Evolutionary conservation across 176 grass and related monocot species (phyloP).

Genomic region (Neostapfia colusana): DNA sequence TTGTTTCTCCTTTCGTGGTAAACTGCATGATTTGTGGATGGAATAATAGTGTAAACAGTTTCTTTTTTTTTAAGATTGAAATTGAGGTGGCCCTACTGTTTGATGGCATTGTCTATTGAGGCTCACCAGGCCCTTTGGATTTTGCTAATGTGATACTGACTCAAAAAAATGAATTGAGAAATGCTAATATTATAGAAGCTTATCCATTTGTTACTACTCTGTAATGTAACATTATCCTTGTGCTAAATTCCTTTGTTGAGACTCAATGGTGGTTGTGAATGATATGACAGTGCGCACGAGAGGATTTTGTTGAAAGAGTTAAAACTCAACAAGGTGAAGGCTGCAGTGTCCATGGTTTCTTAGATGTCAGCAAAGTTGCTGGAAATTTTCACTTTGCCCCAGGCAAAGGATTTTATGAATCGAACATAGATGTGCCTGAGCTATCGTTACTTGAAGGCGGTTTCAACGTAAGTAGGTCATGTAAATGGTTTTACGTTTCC

Average conservation of each 20-base stretch:
- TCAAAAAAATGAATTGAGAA: background rate
- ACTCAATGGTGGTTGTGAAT: conserved; percentile 21
- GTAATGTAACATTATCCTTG: background rate
- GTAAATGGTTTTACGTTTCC: background rate
- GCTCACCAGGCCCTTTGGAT: background rate
- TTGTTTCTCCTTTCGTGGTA: too few relatives aligned
- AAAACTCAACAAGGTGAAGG: conserved; percentile 90
- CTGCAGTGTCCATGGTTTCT: conserved; percentile 84
- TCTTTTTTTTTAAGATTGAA: background rate
- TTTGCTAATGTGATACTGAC: background rate
- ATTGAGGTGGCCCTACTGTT: conserved; percentile 11
- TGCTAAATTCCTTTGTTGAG: conserved; percentile 13
- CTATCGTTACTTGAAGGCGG: conserved; percentile 58
- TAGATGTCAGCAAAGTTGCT: conserved; percentile 95
- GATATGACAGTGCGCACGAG: conserved; percentile 70
- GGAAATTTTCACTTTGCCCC: conserved; percentile 95
- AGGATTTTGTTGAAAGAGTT: conserved; percentile 85
- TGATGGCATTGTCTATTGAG: background rate
- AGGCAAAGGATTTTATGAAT: conserved; percentile 92
- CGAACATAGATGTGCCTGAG: conserved; percentile 69
- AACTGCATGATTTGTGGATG: conserved; percentile 8
- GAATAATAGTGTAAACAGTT: background rate
- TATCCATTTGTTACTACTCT: conserved; percentile 12
- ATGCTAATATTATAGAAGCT: background rate
- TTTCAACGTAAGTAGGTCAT: conserved; percentile 70